Percentiles rank a stretch among this genome's conserved stretches.
Evolutionary conservation across 2,329 filamentous ascomycete genomes (phyloP).

Genomic region (Pseudocercospora eumusae): DNA sequence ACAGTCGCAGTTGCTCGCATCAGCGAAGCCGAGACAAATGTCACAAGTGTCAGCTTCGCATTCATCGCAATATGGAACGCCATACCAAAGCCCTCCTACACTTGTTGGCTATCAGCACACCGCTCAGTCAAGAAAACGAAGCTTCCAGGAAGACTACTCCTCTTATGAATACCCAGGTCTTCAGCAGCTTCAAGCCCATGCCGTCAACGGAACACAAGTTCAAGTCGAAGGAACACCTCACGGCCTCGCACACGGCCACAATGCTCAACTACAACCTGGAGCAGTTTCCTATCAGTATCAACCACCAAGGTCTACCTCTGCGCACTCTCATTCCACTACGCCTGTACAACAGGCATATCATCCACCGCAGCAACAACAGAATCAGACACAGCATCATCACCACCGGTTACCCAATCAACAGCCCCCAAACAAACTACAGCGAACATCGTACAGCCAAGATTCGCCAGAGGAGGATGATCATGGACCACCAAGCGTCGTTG

Average conservation of each 20-base stretch:
- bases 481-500: conserved; percentile 80
- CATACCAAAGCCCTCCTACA: conserved; percentile 33
- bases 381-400: conserved; percentile 64
- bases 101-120: conserved; percentile 39
- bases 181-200: conserved; percentile 42
- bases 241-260: conserved; percentile 21
- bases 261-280: conserved; percentile 28
- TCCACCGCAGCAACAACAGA: conserved; percentile 51
- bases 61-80: conserved; percentile 36
- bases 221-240: conserved; percentile 44
- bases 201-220: conserved; percentile 38
- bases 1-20: conserved; percentile 31
- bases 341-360: conserved; percentile 24
- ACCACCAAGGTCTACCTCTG: conserved; percentile 30
- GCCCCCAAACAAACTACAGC: conserved; percentile 67
- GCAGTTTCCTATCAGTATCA: conserved; percentile 28
- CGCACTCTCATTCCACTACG: conserved; percentile 28
- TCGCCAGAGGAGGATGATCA: conserved; percentile 43
- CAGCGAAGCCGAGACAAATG: conserved; percentile 32
- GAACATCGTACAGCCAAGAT: conserved; percentile 37
- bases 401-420: conserved; percentile 75
- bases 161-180: conserved; percentile 46
- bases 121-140: conserved; percentile 45
- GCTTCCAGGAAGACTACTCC: conserved; percentile 46
- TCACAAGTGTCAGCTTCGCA: conserved; percentile 27